Percentiles rank a stretch among this genome's conserved stretches.
Evolutionary conservation across 2,329 filamentous ascomycete species (phyloP).

Genomic region (Trichophyton schoenleinii): DNA sequence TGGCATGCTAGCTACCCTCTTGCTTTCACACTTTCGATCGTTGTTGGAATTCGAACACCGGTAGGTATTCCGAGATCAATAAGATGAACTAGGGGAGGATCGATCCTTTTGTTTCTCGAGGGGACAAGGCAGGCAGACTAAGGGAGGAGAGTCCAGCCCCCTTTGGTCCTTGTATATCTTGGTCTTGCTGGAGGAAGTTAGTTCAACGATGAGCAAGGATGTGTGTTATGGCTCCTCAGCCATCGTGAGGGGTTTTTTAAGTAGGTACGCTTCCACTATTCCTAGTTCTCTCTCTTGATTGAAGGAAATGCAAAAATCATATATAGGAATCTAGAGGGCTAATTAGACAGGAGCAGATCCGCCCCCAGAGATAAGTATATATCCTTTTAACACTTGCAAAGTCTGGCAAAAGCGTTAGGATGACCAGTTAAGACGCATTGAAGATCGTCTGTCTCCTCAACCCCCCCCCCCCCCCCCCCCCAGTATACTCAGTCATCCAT

Average conservation of each 20-base stretch:
- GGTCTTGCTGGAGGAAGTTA: background rate
- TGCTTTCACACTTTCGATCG: background rate
- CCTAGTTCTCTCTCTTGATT: background rate
- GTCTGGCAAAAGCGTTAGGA: constrained; percentile 1
- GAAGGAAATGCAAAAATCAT: background rate
- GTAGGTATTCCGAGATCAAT: background rate
- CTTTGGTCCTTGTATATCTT: background rate
- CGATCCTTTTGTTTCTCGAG: background rate
- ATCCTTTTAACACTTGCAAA: background rate
- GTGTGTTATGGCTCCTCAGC: constrained; percentile 1
- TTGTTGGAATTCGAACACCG: background rate
- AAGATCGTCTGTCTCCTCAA: background rate
- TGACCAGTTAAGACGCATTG: background rate
- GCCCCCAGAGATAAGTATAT: constrained; percentile 1
- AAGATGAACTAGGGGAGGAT: background rate
- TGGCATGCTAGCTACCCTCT: constrained; percentile 56
- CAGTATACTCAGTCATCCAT: constrained; percentile 1
- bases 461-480: background rate
- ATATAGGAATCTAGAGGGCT: background rate
- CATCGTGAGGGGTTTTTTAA: constrained; percentile 2
- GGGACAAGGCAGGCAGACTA: background rate
- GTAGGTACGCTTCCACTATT: constrained; percentile 2
- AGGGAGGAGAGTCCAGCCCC: background rate
- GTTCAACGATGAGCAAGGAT: background rate
- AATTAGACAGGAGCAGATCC: background rate